Conservation (phyloP, 257 asterid species). For the Scutellaria minor region DNA sequence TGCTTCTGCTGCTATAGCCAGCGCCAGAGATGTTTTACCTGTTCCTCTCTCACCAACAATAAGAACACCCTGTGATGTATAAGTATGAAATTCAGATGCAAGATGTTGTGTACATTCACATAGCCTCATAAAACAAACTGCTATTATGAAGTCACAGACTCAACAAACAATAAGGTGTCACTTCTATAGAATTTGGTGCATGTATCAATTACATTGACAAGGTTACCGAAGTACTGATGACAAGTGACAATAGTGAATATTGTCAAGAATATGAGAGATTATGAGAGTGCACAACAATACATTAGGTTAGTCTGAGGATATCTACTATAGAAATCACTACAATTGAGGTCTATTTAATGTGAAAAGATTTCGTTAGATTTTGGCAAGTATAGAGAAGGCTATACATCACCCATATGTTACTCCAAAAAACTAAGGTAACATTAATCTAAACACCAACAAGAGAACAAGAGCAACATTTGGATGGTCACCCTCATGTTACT, state of each 20-base stretch:
- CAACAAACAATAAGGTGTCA: constrained; percentile 17
- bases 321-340: background rate
- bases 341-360: no score
- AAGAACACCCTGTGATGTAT: constrained; percentile 81
- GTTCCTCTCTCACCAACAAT: constrained; percentile 99
- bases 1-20: constrained; percentile 98
- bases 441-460: constrained; percentile 10
- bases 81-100: constrained; percentile 36
- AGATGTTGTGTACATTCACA: constrained; percentile 16
- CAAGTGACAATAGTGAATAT: constrained; percentile 4
- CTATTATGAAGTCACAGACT: constrained; percentile 8
- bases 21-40: constrained; percentile 93
- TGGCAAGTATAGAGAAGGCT: background rate
- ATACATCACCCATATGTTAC: constrained; percentile 7
- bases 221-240: constrained; percentile 22
- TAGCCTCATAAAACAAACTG: constrained; percentile 2
- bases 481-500: background rate
- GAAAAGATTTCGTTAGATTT: no score
- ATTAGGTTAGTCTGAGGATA: constrained; percentile 10
- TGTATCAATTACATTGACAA: constrained; percentile 4
- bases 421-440: constrained; percentile 21
- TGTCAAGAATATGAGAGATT: background rate
- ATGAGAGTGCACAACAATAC: constrained; percentile 1
- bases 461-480: background rate
- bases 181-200: constrained; percentile 20